A percentile compares a stretch with the other conserved stretches of the same genome.
Evolutionary conservation across 164 flowering plant species (phyloP).

Genomic region (Aristolochia fimbriata): DNA sequence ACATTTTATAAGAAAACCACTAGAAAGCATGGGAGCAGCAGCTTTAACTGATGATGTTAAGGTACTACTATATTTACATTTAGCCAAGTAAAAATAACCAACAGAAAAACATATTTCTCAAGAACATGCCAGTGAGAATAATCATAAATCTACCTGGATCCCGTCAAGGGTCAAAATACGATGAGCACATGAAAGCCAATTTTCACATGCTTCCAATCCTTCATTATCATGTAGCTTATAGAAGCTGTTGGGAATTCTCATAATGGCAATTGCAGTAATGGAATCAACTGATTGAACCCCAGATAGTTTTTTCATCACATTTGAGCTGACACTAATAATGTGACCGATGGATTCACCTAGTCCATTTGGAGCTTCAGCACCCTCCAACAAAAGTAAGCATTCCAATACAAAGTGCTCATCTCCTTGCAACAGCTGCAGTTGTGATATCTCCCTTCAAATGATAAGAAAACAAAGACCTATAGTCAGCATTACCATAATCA

Average conservation of each 20-base stretch:
- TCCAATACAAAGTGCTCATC: conserved; percentile 28
- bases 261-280: conserved; percentile 60
- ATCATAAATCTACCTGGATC: conserved; percentile 54
- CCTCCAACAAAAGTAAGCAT: conserved; percentile 58
- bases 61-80: background rate
- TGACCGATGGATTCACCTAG: conserved; percentile 25
- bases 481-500: too few species aligned
- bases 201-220: conserved; percentile 19
- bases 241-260: conserved; percentile 61
- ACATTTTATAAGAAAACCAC: background rate
- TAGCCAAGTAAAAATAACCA: background rate
- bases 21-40: too few species aligned
- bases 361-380: conserved; percentile 42
- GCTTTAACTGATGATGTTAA: background rate
- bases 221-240: conserved; percentile 22
- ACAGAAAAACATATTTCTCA: background rate
- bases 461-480: background rate
- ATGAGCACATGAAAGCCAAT: conserved; percentile 50
- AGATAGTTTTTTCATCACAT: conserved; percentile 70
- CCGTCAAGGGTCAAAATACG: conserved; percentile 85
- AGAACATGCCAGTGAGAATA: background rate
- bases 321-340: conserved; percentile 47
- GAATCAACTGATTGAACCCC: conserved; percentile 74
- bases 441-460: conserved; percentile 54
- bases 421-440: conserved; percentile 28